Base-by-base conservation (phyloP, 805 yeast species). In the Debaryomyces castellii region DNA sequence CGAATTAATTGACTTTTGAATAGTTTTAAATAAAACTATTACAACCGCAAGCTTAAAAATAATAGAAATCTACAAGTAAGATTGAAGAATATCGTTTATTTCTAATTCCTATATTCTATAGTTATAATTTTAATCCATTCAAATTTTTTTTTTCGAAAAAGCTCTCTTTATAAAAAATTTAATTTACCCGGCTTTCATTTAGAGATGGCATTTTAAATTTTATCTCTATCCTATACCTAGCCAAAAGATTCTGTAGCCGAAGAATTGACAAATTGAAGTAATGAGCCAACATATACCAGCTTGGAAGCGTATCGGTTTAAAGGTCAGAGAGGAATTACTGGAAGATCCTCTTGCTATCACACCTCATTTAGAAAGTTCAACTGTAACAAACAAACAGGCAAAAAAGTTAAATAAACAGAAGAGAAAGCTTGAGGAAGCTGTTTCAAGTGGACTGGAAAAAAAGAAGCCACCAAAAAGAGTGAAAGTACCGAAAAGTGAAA, bases 241-340 rank as follows among this genome's bases (percentile, higher is more conserved):
- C 6, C 5, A n/a, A 9, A 14, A 21, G 25, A 7, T 16, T 14
- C n/a, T n/a, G n/a, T n/a, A n/a, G n/a, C n/a, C n/a, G n/a, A n/a
- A n/a, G n/a, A n/a, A n/a, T n/a, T n/a, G n/a, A n/a, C n/a, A n/a
- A n/a, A n/a, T n/a, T 22, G n/a, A 22, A 36, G 28, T 20, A 6
- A 14, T 38, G 42, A 39, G 27, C 23, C 28, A 45, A 35, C 44
- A 40, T 38, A 48, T 59, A 32, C 95, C 96, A 32, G 95, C 95
- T 1, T 87, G 96, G 96, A 87, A 87, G 62, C 74, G 82, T 55
- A 72, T 84, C 6, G 96, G 96, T 23, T 74, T 88, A 35, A 71
- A 81, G 55, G 82, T 85, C 44, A 76, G 81, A 52, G 69, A 75
- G n/a, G n/a, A 71, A 5, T 51, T 71, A 3, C 69, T 66, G 3